Evolutionary conservation across 257 asterid species (phyloP), one percentile per base, ranked within the genome.

Genomic region (Fraxinus excelsior): DNA sequence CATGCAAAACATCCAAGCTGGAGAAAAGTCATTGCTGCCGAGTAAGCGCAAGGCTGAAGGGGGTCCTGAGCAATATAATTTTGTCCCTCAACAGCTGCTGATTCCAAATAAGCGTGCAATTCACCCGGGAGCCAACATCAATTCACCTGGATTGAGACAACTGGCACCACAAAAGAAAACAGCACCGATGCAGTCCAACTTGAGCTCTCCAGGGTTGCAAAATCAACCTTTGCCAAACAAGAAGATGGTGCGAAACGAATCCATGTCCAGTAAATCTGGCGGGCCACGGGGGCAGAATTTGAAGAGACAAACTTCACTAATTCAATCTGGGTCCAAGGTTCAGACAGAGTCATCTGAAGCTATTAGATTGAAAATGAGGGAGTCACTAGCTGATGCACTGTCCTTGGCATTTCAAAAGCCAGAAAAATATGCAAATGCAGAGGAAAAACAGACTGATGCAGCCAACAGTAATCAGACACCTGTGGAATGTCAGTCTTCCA

Each of bases 321-420:
- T 79, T n/a, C 91, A 80, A 49, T 71, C 96, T 56, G 76, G 82
- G 53, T 82, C 96, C 76, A 95, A 90, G 88, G 81, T 3, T 67
- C 86, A 80, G 34, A 73, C 70, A 0, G 96, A 88, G 80, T 85
- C 98, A 19, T 86, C 85, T 68, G 97, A 86, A 74, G 93, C 91
- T 56, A 86, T 93, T 35, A 88, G 98, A 87, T 91, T 96, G 74
- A 96, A 96, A 85, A 93, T 96, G 99, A 89, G 97, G 88, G 98
- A 96, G 79, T 86, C 93, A 77, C 75, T 96, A 28, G 92, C 91
- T 81, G 91, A 91, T 79, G 96, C 98, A 18, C 74, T 96, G 73
- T 89, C 88, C 34, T 76, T 93, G 89, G 91, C 84, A 32, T 84
- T 49, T 72, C 87, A 71, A 80, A 87, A 80, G 32, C 83, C 74